Base-by-base conservation (phyloP, 345 rosid genomes). In the Lepidium africanum region DNA sequence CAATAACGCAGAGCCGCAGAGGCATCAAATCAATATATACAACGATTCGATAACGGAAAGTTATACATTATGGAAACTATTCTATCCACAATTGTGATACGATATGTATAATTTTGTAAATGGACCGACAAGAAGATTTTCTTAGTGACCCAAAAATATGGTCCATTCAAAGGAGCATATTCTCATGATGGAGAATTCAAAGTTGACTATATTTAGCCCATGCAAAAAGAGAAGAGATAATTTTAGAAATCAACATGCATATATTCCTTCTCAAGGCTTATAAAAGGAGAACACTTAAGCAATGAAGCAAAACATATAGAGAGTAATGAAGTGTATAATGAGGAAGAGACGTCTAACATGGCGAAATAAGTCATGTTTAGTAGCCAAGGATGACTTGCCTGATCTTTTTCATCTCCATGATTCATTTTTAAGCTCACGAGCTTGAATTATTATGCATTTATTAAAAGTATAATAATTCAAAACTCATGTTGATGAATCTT, bases 311-410 rank as follows among this genome's bases (percentile, higher is more conserved):
- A 19, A 32, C 37, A 37, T 25, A 23, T 25, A 49, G 58, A 69
- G 65, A 69, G 19, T 46, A 53, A 37, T 21, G 23, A 21, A 21
- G 23, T 21, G 23, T 21, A 21, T 21, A 21, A 21, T 16, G 59
- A 56, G 10, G 43, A 54, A 64, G 59, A 56, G 59, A 63, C 38
- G 70, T 55, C 50, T 64, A 64, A 48, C 71, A 30, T 72, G 71
- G 64, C 37, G 65, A 47, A 54, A 39, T 56, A 50, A 72, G 59
- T 64, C 70, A 40, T 56, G 70, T 72, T 64, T 72, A 72, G 56
- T 72, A 72, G 76, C 76, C 76, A 64, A 72, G 76, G 71, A 72
- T 72, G 76, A 63, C 76, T 72, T 72, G 76, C 76, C 65, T 72
- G 71, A 63, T 56, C 76, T 37, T 64, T 47, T 64, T 72, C 70